Percentiles rank a stretch among this genome's conserved stretches.
Evolutionary conservation across 2,329 filamentous ascomycete species (phyloP).

Genomic region (Fusarium goolgardi): DNA sequence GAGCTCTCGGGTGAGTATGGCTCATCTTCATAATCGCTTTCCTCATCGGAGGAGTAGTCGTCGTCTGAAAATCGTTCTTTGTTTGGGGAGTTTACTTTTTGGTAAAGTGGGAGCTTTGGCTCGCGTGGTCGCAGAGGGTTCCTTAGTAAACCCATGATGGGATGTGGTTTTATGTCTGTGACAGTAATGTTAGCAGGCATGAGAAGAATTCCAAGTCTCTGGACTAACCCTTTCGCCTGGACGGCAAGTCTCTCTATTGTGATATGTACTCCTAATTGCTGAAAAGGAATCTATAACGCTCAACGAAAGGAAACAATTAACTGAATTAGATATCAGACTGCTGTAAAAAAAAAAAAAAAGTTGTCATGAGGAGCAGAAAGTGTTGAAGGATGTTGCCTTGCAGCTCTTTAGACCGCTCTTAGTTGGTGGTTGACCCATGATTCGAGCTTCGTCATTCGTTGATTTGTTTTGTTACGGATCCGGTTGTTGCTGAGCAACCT

Average conservation of each 20-base stretch:
- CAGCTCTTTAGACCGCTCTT: slow-evolving; percentile 16
- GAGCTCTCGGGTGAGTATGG: slow-evolving; percentile 56
- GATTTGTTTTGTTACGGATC: slow-evolving; percentile 43
- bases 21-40: slow-evolving; percentile 59
- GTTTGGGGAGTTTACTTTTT: slow-evolving; percentile 55
- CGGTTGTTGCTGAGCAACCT: slow-evolving; percentile 44
- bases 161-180: slow-evolving; percentile 17
- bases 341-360: not conserved
- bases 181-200: slow-evolving; percentile 14
- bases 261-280: not conserved
- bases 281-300: not conserved
- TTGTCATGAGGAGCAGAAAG: slow-evolving; percentile 3
- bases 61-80: slow-evolving; percentile 66
- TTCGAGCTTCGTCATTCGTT: slow-evolving; percentile 40
- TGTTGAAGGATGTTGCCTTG: not conserved
- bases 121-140: slow-evolving; percentile 62
- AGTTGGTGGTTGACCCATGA: slow-evolving; percentile 20
- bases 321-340: not conserved
- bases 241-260: slow-evolving; percentile 21
- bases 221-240: slow-evolving; percentile 22
- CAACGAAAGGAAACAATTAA: not conserved
- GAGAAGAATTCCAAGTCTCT: slow-evolving; percentile 24
- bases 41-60: slow-evolving; percentile 60
- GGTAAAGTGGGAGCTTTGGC: slow-evolving; percentile 64
- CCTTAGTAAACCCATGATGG: slow-evolving; percentile 62